Base-by-base conservation (phyloP, 805 yeast species). In the Cyberlindnera xylosilytica region DNA sequence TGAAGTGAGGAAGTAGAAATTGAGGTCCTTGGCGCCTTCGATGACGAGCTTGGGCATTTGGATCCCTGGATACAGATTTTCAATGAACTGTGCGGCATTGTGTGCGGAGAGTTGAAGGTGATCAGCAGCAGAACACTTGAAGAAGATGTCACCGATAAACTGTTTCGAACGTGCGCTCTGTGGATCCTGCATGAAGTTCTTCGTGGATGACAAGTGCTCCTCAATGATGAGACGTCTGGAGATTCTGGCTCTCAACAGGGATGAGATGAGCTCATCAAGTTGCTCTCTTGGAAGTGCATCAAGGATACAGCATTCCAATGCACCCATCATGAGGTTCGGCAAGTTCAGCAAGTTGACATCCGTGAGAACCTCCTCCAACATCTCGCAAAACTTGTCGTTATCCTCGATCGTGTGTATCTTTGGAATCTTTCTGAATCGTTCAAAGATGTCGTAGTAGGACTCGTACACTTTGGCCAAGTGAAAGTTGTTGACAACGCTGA, bases 241-340 rank as follows among this genome's bases (percentile, higher is more conserved):
- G 30, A 91, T 87, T 57, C 99, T 76, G 4, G 95, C 87, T 41
- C 96, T 71, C 33, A 91, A 65, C 73, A 89, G 74, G 5, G 83
- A 74, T 11, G 89, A 80, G 73, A 90, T 78, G 55, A 90, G 78
- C 15, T 65, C 68, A 57, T 91, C 97, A 50, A 91, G 64, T 35
- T 81, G 68, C 2, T 69, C 63, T 44, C 78, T 81, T 3, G 88
- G 82, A 55, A 84, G 72, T 6, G 73, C 61, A 19, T 63, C 63
- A 36, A 83, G 58, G 28, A 83, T 78, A 12, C 85, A 77, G 48
- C 82, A 82, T 55, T 91, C 97, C 36, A 89, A 67, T 1, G 95
- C 88, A 2, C 98, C 98, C 89, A 89, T 86, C 72, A 91, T 84
- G 46, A 90, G 69, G 60, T 90, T 91, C 1, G 97, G 93, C 46